A percentile compares a stretch with the other conserved stretches of the same genome.
These are phyloP conservation scores for Vigna reflexopilosa DNA, from an alignment of 306 rosid species.

Conservation along the genomic window DNA sequence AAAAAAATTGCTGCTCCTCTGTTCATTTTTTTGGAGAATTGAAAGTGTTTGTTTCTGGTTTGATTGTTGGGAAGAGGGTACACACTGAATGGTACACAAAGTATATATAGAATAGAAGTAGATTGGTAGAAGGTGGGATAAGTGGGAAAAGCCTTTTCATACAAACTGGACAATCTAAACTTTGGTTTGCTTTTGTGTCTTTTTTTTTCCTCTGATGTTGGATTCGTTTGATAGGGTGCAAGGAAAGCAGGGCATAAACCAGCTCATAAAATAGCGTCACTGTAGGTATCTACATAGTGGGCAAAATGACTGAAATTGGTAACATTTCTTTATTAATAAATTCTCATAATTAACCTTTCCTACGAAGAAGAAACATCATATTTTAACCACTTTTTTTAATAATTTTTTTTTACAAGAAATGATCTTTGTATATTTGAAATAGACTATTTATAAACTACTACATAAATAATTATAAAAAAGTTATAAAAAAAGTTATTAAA, in stretches of 20 bases:
- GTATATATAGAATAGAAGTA: conserved; percentile 7
- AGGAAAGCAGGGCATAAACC: conserved; percentile 85
- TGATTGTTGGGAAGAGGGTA: neutral
- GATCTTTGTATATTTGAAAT: too few species aligned
- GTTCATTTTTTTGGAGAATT: conserved; percentile 50
- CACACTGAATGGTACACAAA: conserved; percentile 17
- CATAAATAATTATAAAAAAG: too few species aligned
- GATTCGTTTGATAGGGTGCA: conserved; percentile 82
- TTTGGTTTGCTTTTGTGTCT: conserved; percentile 49
- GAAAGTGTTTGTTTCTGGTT: conserved; percentile 29
- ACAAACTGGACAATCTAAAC: conserved; percentile 46
- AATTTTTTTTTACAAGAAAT: too few species aligned
- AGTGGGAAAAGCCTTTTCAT: conserved; percentile 65
- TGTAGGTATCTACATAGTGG: conserved; percentile 36
- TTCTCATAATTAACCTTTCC: too few species aligned
- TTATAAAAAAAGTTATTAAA: too few species aligned
- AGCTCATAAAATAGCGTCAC: conserved; percentile 65
- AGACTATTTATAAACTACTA: too few species aligned
- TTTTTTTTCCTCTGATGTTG: conserved; percentile 24
- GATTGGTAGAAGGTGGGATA: conserved; percentile 31
- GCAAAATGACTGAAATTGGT: conserved; percentile 23
- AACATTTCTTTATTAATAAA: conserved; percentile 5
- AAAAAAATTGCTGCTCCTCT: conserved; percentile 64
- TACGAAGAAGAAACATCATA: too few species aligned
- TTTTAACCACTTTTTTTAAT: too few species aligned